Base-by-base conservation (phyloP, 225 moss, liverwort and hornwort genomes). In the Polytrichum formosum region DNA sequence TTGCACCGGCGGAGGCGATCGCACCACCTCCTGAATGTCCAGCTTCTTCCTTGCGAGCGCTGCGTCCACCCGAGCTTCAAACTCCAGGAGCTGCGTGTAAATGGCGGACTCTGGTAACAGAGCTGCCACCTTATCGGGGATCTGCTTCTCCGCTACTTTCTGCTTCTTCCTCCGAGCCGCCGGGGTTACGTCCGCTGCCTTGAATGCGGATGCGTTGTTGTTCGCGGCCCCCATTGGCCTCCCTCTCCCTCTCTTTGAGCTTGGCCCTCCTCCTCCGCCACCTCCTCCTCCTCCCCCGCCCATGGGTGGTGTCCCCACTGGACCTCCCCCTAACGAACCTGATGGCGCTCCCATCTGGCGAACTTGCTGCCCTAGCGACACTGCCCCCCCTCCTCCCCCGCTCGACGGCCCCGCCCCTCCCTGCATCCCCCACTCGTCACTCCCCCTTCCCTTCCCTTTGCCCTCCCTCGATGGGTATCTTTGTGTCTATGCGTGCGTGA, bases 21-120 rank as follows among this genome's bases (percentile, higher is more conserved):
- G 90, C 77, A 98, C 90, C 6, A 92, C 97, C 74, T 98, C 97
- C 79, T 98, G 97, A 63, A 98, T 98, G 56, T 94, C 97, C 70
- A 98, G 75, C 78, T 98, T 98, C 78, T 98, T 98, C 75, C 97
- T 74, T 19, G 91, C 80, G 81, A 98, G 70, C 5, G 94, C 97
- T 21, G 92, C 81, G 27, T 98, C 97, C 66, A 98, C 92, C 6
- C 94, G 81, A 64, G 87, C 85, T 65, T 98, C 97, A 53, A 98
- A 98, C 78, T 98, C 94, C 77, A 94, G 72, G 58, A 98, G 79
- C 80, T 98, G 94, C 5, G 92, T 86, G 76, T 98, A 98, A 21
- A 98, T 80, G 26, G 92, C 91, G 0, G 92, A 92, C 75, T 98
- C 97, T 0, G 97, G 97, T 65, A 94, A 79, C 74, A 98, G 58